Conservation (phyloP, 2,329 filamentous ascomycete genomes). For the Cordyceps cateniannulata region DNA sequence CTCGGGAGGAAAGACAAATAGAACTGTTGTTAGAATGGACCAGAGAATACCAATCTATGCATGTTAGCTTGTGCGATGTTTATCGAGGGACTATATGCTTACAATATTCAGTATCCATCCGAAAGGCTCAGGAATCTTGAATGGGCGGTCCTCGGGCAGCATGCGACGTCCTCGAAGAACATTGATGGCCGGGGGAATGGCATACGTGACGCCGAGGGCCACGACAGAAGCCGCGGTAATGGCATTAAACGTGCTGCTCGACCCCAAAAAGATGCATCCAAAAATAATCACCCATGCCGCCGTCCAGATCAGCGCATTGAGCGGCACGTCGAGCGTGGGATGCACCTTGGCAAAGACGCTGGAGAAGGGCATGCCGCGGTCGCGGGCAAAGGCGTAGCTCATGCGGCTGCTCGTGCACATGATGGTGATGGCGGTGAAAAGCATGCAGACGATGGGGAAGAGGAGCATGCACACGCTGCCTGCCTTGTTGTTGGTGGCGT, state of each 20-base stretch:
- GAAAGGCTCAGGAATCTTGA: slow-evolving; percentile 7
- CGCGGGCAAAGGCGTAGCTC: slow-evolving; percentile 58
- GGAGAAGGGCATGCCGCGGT: slow-evolving; percentile 60
- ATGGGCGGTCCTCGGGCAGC: slow-evolving; percentile 7
- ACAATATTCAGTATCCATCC: slow-evolving; percentile 11
- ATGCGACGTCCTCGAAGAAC: slow-evolving; percentile 18
- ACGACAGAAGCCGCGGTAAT: slow-evolving; percentile 67
- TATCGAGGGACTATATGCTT: neutral
- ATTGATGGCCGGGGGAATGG: slow-evolving; percentile 66
- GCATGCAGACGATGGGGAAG: slow-evolving; percentile 57
- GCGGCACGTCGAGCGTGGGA: slow-evolving; percentile 52
- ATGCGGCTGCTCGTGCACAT: slow-evolving; percentile 62
- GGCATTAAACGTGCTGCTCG: slow-evolving; percentile 58
- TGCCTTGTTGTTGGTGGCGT: slow-evolving; percentile 54
- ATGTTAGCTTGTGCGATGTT: slow-evolving; percentile 7
- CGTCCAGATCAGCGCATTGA: slow-evolving; percentile 61
- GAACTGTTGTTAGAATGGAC: slow-evolving; percentile 62
- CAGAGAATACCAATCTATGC: slow-evolving; percentile 49
- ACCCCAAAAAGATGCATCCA: slow-evolving; percentile 64
- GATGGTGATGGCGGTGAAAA: slow-evolving; percentile 57
- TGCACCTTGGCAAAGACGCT: slow-evolving; percentile 56
- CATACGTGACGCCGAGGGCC: slow-evolving; percentile 65
- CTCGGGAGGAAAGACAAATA: slow-evolving; percentile 26
- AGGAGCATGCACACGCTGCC: slow-evolving; percentile 59
- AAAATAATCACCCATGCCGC: slow-evolving; percentile 58